Percentiles rank a stretch among this genome's conserved stretches.
Conservation (phyloP, 208 protist genomes). For the Wallacemonas collosoma region DNA sequence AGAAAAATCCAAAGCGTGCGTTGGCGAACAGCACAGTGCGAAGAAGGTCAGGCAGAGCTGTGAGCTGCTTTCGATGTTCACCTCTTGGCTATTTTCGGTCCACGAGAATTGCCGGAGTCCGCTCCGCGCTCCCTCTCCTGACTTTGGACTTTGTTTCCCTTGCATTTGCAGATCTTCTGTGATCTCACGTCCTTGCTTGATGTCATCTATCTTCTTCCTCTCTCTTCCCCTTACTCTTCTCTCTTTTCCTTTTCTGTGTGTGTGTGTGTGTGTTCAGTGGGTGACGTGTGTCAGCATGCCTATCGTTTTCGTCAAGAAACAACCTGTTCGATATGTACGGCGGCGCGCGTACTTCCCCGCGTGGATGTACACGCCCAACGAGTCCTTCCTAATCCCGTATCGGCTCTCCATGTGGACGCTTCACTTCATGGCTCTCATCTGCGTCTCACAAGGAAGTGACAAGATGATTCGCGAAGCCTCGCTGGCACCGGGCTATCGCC, state of each 20-base stretch:
- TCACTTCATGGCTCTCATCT: slow-evolving; percentile 66
- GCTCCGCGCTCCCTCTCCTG: too few species aligned
- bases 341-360: slow-evolving; percentile 1
- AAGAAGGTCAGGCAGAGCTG: too few species aligned
- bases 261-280: slow-evolving; percentile 1
- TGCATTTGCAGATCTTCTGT: too few species aligned
- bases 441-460: slow-evolving; percentile 45
- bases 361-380: slow-evolving; percentile 31
- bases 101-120: too few species aligned
- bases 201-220: too few species aligned
- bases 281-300: neutral
- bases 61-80: too few species aligned
- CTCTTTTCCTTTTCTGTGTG: slow-evolving; percentile 14
- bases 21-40: too few species aligned
- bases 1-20: neutral
- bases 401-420: slow-evolving; percentile 46
- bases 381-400: slow-evolving; percentile 53
- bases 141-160: too few species aligned
- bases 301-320: slow-evolving; percentile 10
- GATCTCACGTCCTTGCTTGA: too few species aligned
- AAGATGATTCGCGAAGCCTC: slow-evolving; percentile 51
- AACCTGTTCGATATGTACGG: neutral
- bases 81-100: too few species aligned
- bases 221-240: too few species aligned
- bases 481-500: slow-evolving; percentile 28